Conservation (phyloP, 2,329 filamentous ascomycete species). For the Talaromyces sp. region DNA sequence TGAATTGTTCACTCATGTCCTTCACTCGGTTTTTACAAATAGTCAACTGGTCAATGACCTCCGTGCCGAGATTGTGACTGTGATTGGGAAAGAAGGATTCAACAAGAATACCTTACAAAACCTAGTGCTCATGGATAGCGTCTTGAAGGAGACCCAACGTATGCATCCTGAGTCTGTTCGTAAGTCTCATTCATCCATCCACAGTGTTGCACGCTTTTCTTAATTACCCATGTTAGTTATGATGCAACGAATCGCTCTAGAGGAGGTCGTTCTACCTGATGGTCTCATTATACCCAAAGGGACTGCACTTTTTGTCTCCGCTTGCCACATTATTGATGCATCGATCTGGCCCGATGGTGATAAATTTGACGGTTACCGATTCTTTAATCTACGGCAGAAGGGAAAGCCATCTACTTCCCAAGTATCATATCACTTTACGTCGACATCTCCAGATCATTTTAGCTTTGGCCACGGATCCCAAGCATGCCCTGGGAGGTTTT, state of each 20-base stretch:
- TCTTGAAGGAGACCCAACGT: constrained; percentile 25
- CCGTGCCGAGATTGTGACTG: constrained; percentile 7
- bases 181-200: constrained; percentile 18
- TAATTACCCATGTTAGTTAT: constrained; percentile 14
- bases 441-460: constrained; percentile 51
- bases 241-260: constrained; percentile 15
- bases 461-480: constrained; percentile 59
- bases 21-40: constrained; percentile 1
- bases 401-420: constrained; percentile 30
- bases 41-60: constrained; percentile 9
- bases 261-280: constrained; percentile 28
- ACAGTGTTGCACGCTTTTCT: neutral
- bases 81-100: constrained; percentile 8
- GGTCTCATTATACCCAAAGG: constrained; percentile 49
- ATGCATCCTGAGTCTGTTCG: constrained; percentile 21
- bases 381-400: constrained; percentile 41
- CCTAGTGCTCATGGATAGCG: constrained; percentile 25
- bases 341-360: constrained; percentile 45
- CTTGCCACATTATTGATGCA: constrained; percentile 23
- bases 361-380: constrained; percentile 52
- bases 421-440: constrained; percentile 49
- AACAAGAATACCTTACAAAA: constrained; percentile 4
- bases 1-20: constrained; percentile 4
- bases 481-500: constrained; percentile 33
- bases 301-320: constrained; percentile 31